Conservation (phyloP, 2,329 filamentous ascomycete genomes). For the Trichoderma asperellum region DNA sequence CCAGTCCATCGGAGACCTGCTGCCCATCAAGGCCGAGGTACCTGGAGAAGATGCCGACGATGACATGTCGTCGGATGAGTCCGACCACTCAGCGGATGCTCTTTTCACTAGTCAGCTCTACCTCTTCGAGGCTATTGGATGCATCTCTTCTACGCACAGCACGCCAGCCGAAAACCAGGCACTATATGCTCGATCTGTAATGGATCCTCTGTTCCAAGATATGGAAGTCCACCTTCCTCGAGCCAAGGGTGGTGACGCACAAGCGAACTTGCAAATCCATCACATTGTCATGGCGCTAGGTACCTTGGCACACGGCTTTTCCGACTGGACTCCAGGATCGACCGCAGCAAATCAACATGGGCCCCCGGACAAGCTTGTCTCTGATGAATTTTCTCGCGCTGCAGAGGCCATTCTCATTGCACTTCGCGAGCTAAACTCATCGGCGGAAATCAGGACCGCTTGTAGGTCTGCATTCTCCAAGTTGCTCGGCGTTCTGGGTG, state of each 20-base stretch:
- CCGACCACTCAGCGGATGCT: constrained; percentile 85
- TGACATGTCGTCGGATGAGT: constrained; percentile 94
- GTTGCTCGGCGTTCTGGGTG: constrained; percentile 86
- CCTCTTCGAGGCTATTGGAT: constrained; percentile 92
- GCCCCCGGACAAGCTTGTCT: constrained; percentile 68
- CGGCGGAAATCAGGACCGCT: constrained; percentile 81
- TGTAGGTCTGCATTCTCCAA: constrained; percentile 90
- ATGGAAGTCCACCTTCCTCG: constrained; percentile 77
- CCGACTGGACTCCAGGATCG: constrained; percentile 74
- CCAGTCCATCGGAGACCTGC: constrained; percentile 82
- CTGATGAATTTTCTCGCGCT: constrained; percentile 81
- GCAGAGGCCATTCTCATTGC: constrained; percentile 90
- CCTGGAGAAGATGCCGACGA: constrained; percentile 77
- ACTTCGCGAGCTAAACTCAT: constrained; percentile 79
- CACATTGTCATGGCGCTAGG: constrained; percentile 96
- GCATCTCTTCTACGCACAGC: constrained; percentile 79
- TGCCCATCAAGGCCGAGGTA: constrained; percentile 88
- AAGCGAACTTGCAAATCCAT: constrained; percentile 85
- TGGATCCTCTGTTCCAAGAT: constrained; percentile 87
- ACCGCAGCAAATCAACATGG: constrained; percentile 45
- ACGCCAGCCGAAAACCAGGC: constrained; percentile 85
- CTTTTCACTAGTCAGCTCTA: constrained; percentile 90
- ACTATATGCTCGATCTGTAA: constrained; percentile 81
- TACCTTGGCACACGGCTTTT: constrained; percentile 88
- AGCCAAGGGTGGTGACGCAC: constrained; percentile 79